Evolutionary conservation across 164 flowering plant genomes (phyloP), one percentile per base, ranked within the genome.

Genomic region (Piper betle): DNA sequence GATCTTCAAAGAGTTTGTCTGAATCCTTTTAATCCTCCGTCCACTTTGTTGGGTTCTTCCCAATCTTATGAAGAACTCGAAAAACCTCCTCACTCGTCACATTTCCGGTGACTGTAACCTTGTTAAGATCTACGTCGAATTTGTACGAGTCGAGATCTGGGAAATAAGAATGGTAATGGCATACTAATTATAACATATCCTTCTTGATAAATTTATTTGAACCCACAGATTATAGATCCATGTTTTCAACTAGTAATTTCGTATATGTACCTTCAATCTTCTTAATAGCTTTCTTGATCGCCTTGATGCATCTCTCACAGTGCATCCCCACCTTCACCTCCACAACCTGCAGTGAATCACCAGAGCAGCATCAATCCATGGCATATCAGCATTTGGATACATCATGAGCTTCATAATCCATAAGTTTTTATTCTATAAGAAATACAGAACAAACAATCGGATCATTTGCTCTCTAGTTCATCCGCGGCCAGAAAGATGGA

Each of bases 261-360:
- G 15, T 12, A 25, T 55, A 15, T 25, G 52, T 76, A 91, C 97
- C 97, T 64, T 91, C 84, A 58, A 88, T 78, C 62, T 88, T 88
- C 79, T 92, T 92, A 69, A 88, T 82, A 50, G 96, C 85, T 73
- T 92, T 88, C 68, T 80, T 63, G 74, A 92, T 88, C 59, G 88
- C 88, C 81, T 81, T 92, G 77, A 87, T 87, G 79, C 98, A 92
- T 60, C 85, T 88, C 0, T 84, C 91, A 58, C 98, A 88, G 57
- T 92, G 96, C 76, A 92, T 69, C 6, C 84, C 84, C 57, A 92
- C 96, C 71, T 75, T 88, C 82, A 92, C 65, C 62, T 92, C 98
- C 74, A 92, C 95, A 62, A 84, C 81, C 92, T 86, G 53, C 33
- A 38, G 3, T 1, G 58, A 53, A 3, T 25, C 25, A 7, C 33